Base-by-base conservation (phyloP, 495 filamentous ascomycete genomes). In the Trichoderma erinaceum region DNA sequence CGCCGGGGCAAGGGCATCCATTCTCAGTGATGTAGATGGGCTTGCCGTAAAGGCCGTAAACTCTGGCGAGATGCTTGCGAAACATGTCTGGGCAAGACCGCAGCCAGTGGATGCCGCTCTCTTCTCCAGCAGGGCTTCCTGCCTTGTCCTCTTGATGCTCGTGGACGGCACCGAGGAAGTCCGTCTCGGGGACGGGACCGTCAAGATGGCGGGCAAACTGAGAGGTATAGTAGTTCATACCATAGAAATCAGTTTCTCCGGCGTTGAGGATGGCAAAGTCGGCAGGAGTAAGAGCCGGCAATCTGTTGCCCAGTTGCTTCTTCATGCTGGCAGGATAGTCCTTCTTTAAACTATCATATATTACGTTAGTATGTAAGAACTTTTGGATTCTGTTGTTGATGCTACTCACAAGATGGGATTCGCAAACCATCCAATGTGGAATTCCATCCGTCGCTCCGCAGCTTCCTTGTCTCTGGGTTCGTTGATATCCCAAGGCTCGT, bases 371-470 rank as follows among this genome's bases (percentile, higher is more conserved):
- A 23, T 10, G 4, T 4, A n/a, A 18, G 15, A 48, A 3, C 15
- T 8, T 41, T 44, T 5, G 3, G 27, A 10, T 8, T 18, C 29
- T 32, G 11, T 75, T 78, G 48, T 75, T 78, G 68, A 83, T 11
- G 12, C 12, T 8, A 65, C 63, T 65, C 29, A 65, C 63, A 65
- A 83, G 8, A 85, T 38, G 0, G 80, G 81, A 66, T 83, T 81
- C 1, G 80, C 80, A 68, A 85, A 85, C 83, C 83, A 86, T 21
- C 82, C 83, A 69, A 84, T 85, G 16, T 83, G 81, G 66, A 86
- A 84, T 67, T 86, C 83, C 66, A 84, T 79, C 70, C 82, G 83
- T 58, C 82, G 79, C 67, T 82, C 78, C 46, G 77, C 79, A 27
- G 83, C 83, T 73, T 82, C 83, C 15, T 82, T 73, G 68, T 85